Base-by-base conservation (phyloP, 805 yeast species). In the Cyberlindnera galapagoensis region DNA sequence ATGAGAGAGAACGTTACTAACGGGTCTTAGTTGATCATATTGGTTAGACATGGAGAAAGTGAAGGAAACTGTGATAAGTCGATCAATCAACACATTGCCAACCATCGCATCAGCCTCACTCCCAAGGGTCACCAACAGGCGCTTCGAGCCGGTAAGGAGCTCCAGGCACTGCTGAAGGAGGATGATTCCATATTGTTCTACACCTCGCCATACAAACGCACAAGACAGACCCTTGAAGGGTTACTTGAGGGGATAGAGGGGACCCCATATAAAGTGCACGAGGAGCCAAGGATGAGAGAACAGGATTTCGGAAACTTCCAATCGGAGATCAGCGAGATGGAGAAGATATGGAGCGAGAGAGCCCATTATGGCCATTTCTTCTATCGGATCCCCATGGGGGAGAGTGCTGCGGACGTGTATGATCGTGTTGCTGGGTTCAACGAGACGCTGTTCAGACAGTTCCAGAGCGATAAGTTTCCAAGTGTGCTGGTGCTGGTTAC, bases 271-370 rank as follows among this genome's bases (percentile, higher is more conserved):
- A 64, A 69, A 23, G 72, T 81, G 3, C 69, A 75, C 44, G 97
- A 88, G 54, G 97, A 88, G 52, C 95, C 96, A 9, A 62, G 96
- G 34, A 74, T 88, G 73, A 67, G 97, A 41, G 97, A 88, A 52
- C 97, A 88, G 57, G 97, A 88, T 56, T 88, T 88, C 52, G 97
- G 97, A 14, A 87, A 87, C 53, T 87, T 86, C 57, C 97, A 87
- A 60, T 75, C 81, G 34, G 70, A 78, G 0, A 69, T 75, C 2
- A 76, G 74, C 34, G 82, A 75, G 43, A 87, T 87, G 94, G 80
- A 79, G 44, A 64, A 67, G 44, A 80, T 86, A 21, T 80, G 95
- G 86, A 69, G 70, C 34, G 94, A 84, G 47, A 61, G 97, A 28
- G 88, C 94, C 0, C 74, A 76, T 40, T 88, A 88, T 58, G 97